These are phyloP conservation scores for Ganoderma meredithae DNA, from an alignment of 1,284 basidiomycete genomes.

Conservation along the genomic window DNA sequence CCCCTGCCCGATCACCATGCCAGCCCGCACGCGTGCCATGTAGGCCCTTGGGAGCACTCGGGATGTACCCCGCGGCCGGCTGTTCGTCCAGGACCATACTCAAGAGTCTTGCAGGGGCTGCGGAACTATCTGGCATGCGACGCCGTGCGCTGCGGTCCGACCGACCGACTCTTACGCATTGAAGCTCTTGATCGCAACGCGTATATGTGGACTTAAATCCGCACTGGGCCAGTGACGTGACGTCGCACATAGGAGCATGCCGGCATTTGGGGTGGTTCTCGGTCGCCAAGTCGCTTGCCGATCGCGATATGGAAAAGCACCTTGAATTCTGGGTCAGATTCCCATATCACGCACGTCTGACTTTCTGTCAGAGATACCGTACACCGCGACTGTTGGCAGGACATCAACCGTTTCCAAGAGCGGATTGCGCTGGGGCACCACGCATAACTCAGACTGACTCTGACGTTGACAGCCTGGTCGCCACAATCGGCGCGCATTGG, in stretches of 20 bases:
- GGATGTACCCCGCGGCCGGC: neutral
- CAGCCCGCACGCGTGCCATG: neutral
- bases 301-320: neutral
- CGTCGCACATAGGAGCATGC: neutral
- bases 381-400: neutral
- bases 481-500: neutral
- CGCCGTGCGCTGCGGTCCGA: neutral
- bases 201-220: neutral
- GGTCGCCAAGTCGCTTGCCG: neutral
- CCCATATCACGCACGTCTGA: neutral
- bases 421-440: neutral
- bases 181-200: neutral
- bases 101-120: neutral
- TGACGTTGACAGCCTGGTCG: conserved; percentile 1
- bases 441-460: neutral
- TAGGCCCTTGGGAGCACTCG: neutral
- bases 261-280: neutral
- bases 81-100: neutral
- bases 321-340: neutral
- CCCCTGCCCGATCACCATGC: neutral
- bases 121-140: neutral
- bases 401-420: conserved; percentile 1
- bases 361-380: neutral
- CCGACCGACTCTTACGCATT: neutral
- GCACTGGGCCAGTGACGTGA: neutral